Percentiles rank a stretch among this genome's conserved stretches.
Evolutionary conservation across 2,329 filamentous ascomycete genomes (phyloP).

Genomic region (Ascochyta viciae-villosae): DNA sequence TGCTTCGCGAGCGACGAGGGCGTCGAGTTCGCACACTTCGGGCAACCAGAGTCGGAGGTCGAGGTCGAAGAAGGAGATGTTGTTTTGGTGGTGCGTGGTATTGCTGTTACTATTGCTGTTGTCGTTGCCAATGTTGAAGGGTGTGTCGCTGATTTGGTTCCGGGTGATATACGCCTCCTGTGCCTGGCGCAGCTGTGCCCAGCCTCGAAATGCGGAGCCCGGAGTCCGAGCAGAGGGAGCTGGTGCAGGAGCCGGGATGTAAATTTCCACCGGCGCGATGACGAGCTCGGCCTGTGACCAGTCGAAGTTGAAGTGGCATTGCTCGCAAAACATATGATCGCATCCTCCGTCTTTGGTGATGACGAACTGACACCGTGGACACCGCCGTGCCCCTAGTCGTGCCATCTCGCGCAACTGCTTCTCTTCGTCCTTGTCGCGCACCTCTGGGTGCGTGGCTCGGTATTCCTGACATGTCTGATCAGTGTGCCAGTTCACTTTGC

Average conservation of each 20-base stretch:
- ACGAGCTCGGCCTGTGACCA: not conserved
- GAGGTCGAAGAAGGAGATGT: not conserved
- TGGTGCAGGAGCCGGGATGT: not conserved
- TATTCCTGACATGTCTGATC: constrained; percentile 4
- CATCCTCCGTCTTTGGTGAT: constrained; percentile 5
- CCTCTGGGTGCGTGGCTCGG: not conserved
- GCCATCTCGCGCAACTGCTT: not conserved
- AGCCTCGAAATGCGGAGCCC: not conserved
- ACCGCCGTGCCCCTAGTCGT: constrained; percentile 2
- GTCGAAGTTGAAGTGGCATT: not conserved
- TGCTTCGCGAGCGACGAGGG: not conserved
- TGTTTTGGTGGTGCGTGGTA: not conserved
- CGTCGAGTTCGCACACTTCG: not conserved
- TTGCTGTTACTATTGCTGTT: not conserved
- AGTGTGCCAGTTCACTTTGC: not conserved
- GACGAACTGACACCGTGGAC: constrained; percentile 9
- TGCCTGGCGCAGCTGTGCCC: not conserved
- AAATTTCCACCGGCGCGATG: not conserved
- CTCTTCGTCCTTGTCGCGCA: not conserved
- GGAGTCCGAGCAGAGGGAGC: not conserved
- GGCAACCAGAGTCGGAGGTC: not conserved
- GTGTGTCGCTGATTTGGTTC: not conserved
- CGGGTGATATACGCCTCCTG: not conserved
- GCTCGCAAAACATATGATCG: constrained; percentile 1
- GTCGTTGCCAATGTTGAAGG: not conserved